Percentiles rank a stretch among this genome's conserved stretches.
Conservation (phyloP, 139 green algal genomes). For the Closterium sp. region DNA sequence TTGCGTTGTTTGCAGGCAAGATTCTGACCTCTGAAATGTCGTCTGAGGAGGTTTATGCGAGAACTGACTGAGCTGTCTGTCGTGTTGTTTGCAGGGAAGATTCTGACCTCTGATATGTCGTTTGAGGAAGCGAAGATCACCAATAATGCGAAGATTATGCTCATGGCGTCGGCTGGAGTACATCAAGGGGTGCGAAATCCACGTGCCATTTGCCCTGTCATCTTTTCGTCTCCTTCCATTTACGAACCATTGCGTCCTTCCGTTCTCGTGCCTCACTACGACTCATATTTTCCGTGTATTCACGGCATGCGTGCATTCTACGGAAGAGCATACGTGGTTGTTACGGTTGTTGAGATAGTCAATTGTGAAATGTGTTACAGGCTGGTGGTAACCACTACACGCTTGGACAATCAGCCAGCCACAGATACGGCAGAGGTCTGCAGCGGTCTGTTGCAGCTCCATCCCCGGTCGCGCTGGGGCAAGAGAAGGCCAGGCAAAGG, state of each 20-base stretch:
- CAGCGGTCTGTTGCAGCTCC: background rate
- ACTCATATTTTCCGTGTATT: background rate
- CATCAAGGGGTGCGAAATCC: background rate
- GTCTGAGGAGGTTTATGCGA: no score
- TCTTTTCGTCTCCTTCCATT: background rate
- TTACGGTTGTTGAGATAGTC: background rate
- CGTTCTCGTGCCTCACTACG: background rate
- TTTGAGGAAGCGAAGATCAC: background rate
- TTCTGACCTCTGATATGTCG: background rate
- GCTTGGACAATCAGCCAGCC: background rate
- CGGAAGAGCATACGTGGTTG: no score
- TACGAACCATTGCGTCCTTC: no score
- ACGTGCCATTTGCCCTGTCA: no score
- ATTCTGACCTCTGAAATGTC: no score
- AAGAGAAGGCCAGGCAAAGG: conserved; percentile 16
- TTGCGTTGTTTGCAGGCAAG: no score
- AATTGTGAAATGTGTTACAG: background rate
- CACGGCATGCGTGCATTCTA: no score
- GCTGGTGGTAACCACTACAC: background rate
- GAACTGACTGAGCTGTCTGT: no score
- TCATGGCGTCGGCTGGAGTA: background rate
- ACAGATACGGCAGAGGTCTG: background rate
- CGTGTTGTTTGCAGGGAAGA: background rate
- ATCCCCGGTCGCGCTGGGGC: conserved; percentile 8
- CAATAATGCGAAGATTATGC: background rate